Evolutionary conservation across 306 rosid species (phyloP), one percentile per base, ranked within the genome.

Genomic region (Calophaca sinica): DNA sequence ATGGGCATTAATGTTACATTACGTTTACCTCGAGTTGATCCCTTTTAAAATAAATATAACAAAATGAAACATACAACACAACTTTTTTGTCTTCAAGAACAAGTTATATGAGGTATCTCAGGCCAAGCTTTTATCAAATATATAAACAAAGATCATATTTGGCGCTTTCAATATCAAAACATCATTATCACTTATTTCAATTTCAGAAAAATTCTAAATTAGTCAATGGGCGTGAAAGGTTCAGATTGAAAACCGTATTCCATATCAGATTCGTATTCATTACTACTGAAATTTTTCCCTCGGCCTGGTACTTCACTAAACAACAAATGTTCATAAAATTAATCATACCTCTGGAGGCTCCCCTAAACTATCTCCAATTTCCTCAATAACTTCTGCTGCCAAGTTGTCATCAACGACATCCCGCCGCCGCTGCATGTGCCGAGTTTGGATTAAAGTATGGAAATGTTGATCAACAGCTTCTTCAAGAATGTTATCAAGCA

Each of bases 401-500:
- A 89, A 46, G 83, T 86, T 92, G 82, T 96, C 98, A 90, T 96
- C 99, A 77, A 89, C 75, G 65, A 90, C 91, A 83, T 96, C 98
- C 50, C 89, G 80, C 26, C 91, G 91, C 55, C 98, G 96, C 76
- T 96, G 98, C 87, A 89, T 72, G 82, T 89, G 92, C 80, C 99
- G 97, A 76, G 99, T 90, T 86, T 90, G 96, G 79, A 96, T 89
- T 86, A 96, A 82, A 68, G 89, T 74, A 78, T 92, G 90, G 89
- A 96, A 96, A 83, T 92, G 98, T 78, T 90, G 98, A 84, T 96
- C 99, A 64, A 92, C 98, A 59, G 99, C 94, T 76, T 92, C 98
- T 87, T 96, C 98, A 78, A 96, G 99, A 85, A 92, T 92, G 86
- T 92, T 88, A 85, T 96, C 99, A 51, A 96, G 98, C 90, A 89